Base-by-base conservation (phyloP, 345 rosid genomes). In the Nephelium lappaceum region DNA sequence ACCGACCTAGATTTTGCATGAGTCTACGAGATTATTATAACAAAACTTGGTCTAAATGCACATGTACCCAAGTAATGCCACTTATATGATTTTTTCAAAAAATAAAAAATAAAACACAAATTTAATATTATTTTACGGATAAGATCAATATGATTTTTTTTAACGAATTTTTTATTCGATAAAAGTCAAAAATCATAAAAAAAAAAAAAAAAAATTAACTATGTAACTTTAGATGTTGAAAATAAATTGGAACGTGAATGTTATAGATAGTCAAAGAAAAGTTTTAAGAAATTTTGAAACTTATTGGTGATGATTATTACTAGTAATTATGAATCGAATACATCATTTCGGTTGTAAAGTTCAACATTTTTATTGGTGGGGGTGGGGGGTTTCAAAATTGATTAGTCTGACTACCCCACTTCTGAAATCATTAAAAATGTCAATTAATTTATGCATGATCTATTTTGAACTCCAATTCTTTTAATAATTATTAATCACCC, bases 341-440 rank as follows among this genome's bases (percentile, higher is more conserved):
- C 77, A 80, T 74, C 62, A 73, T 67, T 55, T 42, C 15, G 42
- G 73, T 36, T 55, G 65, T 66, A 72, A 78, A 72, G 70, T 79
- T 24, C 16, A 23, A 39, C 55, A 45, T 69, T 66, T 24, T 78
- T 41, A 31, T 57, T 62, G 47, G 42, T 15, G 36, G 62, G 65
- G 45, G 42, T 25, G 36, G 63, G 74, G 25, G 23, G 5, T 9
- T 1, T 21, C 15, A 53, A 31, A 11, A 14, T 25, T 47, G 15
- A 67, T 39, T 67, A n/a, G 5, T 10, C 27, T 67, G 12, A 70
- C 73, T 25, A 25, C 41, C 73, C 61, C n/a, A n/a, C 15, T 49
- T 45, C 24, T 69, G 36, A 69, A 69, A 45, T 69, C 24, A 11
- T 51, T 11, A 8, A 45, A 31, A 31, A 31, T 31, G 36, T 31